Conservation (phyloP, 139 green algal species). For the Auxenochlorella pyrenoidosa region DNA sequence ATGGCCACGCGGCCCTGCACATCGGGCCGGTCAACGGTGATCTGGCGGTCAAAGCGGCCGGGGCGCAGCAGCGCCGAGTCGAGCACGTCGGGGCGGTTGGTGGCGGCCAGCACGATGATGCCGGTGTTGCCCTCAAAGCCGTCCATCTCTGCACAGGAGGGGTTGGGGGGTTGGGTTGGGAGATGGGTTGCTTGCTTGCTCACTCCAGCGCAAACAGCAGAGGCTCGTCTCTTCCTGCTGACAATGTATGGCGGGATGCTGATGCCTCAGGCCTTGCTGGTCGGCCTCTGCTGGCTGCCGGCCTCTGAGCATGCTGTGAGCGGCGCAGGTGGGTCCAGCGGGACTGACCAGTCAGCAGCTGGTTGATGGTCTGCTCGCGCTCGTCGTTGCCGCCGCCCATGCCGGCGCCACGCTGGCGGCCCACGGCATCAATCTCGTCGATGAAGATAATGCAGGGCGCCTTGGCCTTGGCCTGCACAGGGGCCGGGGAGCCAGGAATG, state of each 20-base stretch:
- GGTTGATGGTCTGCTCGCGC: constrained; percentile 99
- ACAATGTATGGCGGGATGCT: no score
- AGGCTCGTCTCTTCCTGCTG: no score
- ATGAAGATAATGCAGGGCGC: constrained; percentile 99
- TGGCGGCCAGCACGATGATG: constrained; percentile 89
- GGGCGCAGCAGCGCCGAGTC: constrained; percentile 97
- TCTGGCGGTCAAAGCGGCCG: constrained; percentile 97
- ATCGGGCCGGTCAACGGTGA: constrained; percentile 94
- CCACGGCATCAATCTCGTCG: constrained; percentile 99
- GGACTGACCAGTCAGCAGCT: constrained; percentile 80
- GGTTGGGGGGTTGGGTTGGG: no score
- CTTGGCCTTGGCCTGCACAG: constrained; percentile 83
- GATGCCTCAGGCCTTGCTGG: no score
- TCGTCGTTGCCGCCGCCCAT: constrained; percentile 99
- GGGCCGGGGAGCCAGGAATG: no score
- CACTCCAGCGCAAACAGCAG: no score
- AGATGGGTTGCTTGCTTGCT: no score
- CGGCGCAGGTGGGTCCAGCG: no score
- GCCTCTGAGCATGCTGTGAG: no score
- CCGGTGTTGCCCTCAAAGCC: constrained; percentile 94
- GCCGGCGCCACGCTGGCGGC: constrained; percentile 93
- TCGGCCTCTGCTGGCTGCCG: no score
- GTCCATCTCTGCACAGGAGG: constrained; percentile 89
- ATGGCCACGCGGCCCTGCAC: constrained; percentile 93
- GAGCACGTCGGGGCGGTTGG: constrained; percentile 98